Conservation (phyloP, 78 protist genomes). For the Dictyostelium intermedium region DNA sequence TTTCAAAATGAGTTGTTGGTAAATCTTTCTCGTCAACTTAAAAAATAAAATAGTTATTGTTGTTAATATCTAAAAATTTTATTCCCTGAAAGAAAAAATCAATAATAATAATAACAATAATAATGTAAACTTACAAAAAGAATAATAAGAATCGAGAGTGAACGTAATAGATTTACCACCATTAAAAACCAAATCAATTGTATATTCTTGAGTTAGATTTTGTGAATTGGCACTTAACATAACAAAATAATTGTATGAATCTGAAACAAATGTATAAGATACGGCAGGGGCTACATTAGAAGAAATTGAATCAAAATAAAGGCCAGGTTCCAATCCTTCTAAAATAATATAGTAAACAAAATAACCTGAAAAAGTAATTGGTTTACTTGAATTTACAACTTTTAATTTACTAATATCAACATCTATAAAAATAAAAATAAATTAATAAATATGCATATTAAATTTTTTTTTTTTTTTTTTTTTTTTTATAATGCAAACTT, state of each 20-base stretch:
- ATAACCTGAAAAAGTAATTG: neutral
- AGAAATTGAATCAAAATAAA: neutral
- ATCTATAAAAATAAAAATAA: neutral
- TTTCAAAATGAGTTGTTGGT: neutral
- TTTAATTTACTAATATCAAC: neutral
- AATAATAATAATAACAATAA: neutral
- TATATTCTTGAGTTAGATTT: neutral
- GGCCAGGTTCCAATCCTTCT: neutral
- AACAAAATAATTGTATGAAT: neutral
- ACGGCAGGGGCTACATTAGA: no score
- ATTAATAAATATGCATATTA: no score
- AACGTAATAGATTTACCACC: neutral
- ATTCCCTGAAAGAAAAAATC: neutral
- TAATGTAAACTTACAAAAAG: neutral
- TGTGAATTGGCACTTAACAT: neutral
- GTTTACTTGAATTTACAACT: neutral
- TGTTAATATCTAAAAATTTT: no score
- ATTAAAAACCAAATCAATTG: neutral
- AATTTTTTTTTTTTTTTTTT: no score
- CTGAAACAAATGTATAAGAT: no score
- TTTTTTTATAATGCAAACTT: no score
- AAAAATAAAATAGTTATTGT: no score
- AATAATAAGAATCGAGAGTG: neutral
- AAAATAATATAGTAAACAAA: neutral
- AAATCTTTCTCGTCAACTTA: neutral